Evolutionary conservation across 2,329 filamentous ascomycete genomes (phyloP).

Genomic region (Colletotrichum musae): DNA sequence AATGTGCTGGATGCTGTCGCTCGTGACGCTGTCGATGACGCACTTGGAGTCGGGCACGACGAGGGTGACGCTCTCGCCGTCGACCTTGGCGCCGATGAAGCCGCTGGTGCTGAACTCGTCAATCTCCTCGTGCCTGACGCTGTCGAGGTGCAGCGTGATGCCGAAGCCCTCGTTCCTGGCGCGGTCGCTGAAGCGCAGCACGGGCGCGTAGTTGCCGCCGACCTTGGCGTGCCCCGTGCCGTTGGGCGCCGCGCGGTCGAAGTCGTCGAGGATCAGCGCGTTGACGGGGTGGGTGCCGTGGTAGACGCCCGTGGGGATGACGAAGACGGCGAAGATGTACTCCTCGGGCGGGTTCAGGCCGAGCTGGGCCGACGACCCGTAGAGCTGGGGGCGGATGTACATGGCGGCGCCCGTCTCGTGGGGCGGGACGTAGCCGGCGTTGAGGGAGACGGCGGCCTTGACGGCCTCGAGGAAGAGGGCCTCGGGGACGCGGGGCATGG

Average conservation of each 20-base stretch:
- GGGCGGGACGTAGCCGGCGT: conserved; percentile 92
- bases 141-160: conserved; percentile 96
- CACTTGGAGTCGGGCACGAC: conserved; percentile 90
- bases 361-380: conserved; percentile 89
- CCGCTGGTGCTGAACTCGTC: conserved; percentile 97
- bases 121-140: conserved; percentile 84
- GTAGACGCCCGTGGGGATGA: conserved; percentile 93
- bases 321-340: conserved; percentile 92
- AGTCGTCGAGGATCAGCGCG: conserved; percentile 90
- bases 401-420: conserved; percentile 90
- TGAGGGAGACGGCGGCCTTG: conserved; percentile 85
- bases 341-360: conserved; percentile 90
- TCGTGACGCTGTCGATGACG: conserved; percentile 90
- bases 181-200: conserved; percentile 87
- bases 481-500: conserved; percentile 84
- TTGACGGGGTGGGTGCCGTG: conserved; percentile 92
- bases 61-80: conserved; percentile 73
- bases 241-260: conserved; percentile 92
- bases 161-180: conserved; percentile 85
- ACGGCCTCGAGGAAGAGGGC: conserved; percentile 83
- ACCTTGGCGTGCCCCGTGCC: conserved; percentile 94
- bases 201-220: conserved; percentile 95
- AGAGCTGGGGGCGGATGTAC: conserved; percentile 92
- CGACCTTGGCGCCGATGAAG: conserved; percentile 84
- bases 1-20: conserved; percentile 83